These are phyloP conservation scores for Septoria linicola DNA, from an alignment of 2,329 filamentous ascomycete genomes.

Conservation along the genomic window DNA sequence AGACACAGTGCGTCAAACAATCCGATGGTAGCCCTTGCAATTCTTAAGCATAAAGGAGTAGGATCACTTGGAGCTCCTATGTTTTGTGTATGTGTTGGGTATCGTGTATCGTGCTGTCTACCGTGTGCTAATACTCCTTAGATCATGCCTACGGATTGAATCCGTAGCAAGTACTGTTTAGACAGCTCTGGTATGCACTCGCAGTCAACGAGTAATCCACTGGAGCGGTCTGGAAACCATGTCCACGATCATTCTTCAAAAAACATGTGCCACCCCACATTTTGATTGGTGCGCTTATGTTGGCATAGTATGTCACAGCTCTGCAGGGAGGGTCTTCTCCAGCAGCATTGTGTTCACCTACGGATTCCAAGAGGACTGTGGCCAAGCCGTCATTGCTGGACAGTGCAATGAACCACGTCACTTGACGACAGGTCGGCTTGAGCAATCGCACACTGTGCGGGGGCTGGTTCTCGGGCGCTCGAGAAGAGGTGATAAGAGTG, in stretches of 20 bases:
- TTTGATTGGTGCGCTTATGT: slow-evolving; percentile 12
- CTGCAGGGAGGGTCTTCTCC: slow-evolving; percentile 12
- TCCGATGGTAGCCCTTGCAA: too few species aligned
- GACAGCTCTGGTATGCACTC: slow-evolving; percentile 18
- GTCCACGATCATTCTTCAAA: slow-evolving; percentile 21
- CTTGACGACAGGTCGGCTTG: too few species aligned
- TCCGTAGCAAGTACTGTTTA: slow-evolving; percentile 17
- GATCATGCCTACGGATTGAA: slow-evolving; percentile 1
- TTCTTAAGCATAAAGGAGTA: too few species aligned
- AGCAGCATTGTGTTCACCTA: slow-evolving; percentile 12
- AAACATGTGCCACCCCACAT: slow-evolving; percentile 23
- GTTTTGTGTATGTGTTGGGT: too few species aligned
- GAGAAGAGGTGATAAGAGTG: too few species aligned
- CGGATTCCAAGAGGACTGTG: slow-evolving; percentile 19
- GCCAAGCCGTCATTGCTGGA: slow-evolving; percentile 13
- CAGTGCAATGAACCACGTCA: slow-evolving; percentile 15
- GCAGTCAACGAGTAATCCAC: slow-evolving; percentile 19
- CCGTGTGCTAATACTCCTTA: too few species aligned
- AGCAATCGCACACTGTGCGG: too few species aligned
- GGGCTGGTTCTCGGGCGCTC: too few species aligned
- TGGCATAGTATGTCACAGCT: slow-evolving; percentile 22
- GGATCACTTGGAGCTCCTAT: too few species aligned
- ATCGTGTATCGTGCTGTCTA: too few species aligned
- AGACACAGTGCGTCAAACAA: too few species aligned
- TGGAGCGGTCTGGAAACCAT: slow-evolving; percentile 8